These are phyloP conservation scores for Pestalotiopsis sp. DNA, from an alignment of 2,329 filamentous ascomycete species.

Conservation along the genomic window DNA sequence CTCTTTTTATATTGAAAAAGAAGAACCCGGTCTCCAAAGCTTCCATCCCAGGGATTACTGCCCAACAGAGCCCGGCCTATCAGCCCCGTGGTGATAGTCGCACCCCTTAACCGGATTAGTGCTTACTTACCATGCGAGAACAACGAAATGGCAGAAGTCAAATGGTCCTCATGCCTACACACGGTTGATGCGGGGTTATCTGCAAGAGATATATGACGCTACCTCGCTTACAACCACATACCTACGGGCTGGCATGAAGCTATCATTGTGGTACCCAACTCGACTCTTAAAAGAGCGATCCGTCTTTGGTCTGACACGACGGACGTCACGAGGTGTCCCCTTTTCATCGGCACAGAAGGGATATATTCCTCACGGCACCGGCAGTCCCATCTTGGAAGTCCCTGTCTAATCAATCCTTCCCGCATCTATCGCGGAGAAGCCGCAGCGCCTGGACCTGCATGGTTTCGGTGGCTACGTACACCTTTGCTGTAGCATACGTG, in stretches of 20 bases:
- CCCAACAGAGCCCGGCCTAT: not conserved
- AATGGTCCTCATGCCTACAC: not conserved
- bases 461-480: not conserved
- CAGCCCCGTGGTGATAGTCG: not conserved
- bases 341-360: not conserved
- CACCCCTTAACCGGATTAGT: constrained; percentile 21
- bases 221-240: not conserved
- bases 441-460: not conserved
- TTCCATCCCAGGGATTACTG: not conserved
- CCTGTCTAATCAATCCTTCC: not conserved
- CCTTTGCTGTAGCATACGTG: not conserved
- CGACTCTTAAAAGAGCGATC: not conserved
- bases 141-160: constrained; percentile 1
- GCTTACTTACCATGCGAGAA: constrained; percentile 20
- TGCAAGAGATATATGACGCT: not conserved
- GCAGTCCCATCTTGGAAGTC: not conserved
- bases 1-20: not conserved
- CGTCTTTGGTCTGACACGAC: not conserved
- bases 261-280: not conserved
- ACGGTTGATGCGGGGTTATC: not conserved
- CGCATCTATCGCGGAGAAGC: not conserved
- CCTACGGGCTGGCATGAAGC: not conserved
- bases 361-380: not conserved
- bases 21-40: not conserved
- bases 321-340: not conserved